Conservation (phyloP, 176 grass and related monocot genomes). For the Dendrocalamus sinicus region DNA sequence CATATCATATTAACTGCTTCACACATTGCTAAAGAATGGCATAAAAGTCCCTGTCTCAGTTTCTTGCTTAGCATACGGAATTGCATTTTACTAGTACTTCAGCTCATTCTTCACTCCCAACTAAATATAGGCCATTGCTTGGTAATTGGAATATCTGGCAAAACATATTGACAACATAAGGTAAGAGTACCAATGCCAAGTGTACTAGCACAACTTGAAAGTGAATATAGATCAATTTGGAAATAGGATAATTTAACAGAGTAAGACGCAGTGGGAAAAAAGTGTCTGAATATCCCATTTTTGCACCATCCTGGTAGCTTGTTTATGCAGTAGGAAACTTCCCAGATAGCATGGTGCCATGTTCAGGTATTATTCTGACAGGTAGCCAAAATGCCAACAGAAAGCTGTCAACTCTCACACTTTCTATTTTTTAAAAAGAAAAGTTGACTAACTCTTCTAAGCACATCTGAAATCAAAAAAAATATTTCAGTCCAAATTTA, state of each 20-base stretch:
- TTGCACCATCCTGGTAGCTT: slow-evolving; percentile 5
- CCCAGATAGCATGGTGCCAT: background rate
- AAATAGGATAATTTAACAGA: slow-evolving; percentile 14
- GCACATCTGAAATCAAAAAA: background rate
- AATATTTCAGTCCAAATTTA: background rate
- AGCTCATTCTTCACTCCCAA: background rate
- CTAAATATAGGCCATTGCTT: background rate
- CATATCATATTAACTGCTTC: background rate
- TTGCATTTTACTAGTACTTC: background rate
- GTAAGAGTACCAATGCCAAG: background rate
- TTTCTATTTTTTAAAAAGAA: background rate
- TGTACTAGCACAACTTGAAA: background rate
- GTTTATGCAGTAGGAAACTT: slow-evolving; percentile 19
- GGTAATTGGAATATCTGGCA: background rate
- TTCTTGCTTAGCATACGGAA: background rate
- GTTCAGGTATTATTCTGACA: slow-evolving; percentile 7
- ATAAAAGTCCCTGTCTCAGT: background rate
- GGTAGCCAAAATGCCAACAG: slow-evolving; percentile 30
- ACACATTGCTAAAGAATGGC: background rate
- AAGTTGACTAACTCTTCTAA: background rate
- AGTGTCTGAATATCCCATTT: background rate
- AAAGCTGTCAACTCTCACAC: background rate
- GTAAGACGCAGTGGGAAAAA: background rate
- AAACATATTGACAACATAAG: background rate
- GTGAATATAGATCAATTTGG: background rate